Conservation (phyloP, 768 basidiomycete genomes). For the Naganishia vishniacii region DNA sequence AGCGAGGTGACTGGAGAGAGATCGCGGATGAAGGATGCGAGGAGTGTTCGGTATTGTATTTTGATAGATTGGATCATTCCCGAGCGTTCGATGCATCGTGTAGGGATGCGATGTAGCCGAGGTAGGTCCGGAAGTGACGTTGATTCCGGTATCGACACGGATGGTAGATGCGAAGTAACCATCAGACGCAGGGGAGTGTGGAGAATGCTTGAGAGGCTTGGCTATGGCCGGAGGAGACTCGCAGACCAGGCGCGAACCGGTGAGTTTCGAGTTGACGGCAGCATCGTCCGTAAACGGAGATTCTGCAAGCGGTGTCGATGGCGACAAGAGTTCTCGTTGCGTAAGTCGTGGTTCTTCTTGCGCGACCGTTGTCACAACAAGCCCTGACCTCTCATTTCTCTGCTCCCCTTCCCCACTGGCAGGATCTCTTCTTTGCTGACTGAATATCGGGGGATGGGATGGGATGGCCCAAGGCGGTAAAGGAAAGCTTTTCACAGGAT, state of each 20-base stretch:
- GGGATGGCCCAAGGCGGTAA: not conserved
- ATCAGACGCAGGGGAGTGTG: not conserved
- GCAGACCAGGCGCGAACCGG: not conserved
- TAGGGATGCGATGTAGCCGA: constrained; percentile 5
- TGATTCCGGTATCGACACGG: not conserved
- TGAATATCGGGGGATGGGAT: not conserved
- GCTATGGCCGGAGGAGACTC: not conserved
- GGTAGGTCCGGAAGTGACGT: not conserved
- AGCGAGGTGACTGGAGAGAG: constrained; percentile 52
- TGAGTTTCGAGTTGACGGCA: not conserved
- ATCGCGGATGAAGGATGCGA: constrained; percentile 18
- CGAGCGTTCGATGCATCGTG: constrained; percentile 4
- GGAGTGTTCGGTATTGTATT: constrained; percentile 6
- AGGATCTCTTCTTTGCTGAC: not conserved
- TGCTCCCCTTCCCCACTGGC: not conserved
- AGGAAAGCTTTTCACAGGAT: too few species aligned
- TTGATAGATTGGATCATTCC: constrained; percentile 8
- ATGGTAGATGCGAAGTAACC: constrained; percentile 7
- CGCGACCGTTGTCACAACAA: too few species aligned
- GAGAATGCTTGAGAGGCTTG: not conserved
- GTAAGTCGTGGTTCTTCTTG: not conserved
- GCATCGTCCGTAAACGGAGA: constrained; percentile 16
- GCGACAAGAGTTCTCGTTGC: not conserved
- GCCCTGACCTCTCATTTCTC: not conserved
- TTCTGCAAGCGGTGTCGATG: not conserved